Evolutionary conservation across 2,329 filamentous ascomycete genomes (phyloP).

Genomic region (Hymenoscyphus fructigenus): DNA sequence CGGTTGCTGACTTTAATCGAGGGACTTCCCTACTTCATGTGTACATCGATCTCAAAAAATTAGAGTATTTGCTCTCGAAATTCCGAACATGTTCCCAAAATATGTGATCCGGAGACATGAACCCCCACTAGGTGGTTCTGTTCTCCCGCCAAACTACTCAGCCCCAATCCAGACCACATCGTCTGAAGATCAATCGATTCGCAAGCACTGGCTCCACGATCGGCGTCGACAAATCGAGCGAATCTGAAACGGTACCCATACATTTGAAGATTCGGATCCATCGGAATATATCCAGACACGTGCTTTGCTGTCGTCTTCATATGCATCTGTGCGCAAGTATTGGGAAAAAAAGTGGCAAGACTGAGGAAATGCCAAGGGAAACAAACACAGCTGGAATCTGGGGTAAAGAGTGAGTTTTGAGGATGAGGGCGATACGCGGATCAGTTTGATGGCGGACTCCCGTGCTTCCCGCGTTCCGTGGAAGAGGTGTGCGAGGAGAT

Average conservation of each 20-base stretch:
- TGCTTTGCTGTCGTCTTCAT: neutral
- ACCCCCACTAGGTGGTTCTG: too few relatives aligned
- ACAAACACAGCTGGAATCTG: neutral
- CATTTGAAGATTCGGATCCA: neutral
- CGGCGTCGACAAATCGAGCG: neutral
- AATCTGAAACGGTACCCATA: neutral
- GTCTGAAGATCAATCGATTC: too few relatives aligned
- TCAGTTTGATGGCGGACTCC: neutral
- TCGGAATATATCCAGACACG: conserved; percentile 2
- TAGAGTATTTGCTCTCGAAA: too few relatives aligned
- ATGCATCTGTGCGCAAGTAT: too few relatives aligned
- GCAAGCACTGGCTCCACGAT: too few relatives aligned
- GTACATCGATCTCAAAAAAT: too few relatives aligned
- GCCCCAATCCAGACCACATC: too few relatives aligned
- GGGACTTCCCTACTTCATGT: too few relatives aligned
- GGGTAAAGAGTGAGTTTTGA: neutral
- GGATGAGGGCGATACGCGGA: neutral
- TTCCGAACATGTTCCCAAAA: too few relatives aligned
- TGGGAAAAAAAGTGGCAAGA: neutral
- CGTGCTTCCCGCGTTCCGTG: neutral
- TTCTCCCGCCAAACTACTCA: too few relatives aligned
- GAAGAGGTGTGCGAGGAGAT: neutral
- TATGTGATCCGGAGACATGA: too few relatives aligned
- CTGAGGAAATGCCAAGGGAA: neutral
- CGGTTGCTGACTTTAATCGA: too few relatives aligned